Evolutionary conservation across 2,329 filamentous ascomycete species (phyloP).

Genomic region (Diaporthe velutina): DNA sequence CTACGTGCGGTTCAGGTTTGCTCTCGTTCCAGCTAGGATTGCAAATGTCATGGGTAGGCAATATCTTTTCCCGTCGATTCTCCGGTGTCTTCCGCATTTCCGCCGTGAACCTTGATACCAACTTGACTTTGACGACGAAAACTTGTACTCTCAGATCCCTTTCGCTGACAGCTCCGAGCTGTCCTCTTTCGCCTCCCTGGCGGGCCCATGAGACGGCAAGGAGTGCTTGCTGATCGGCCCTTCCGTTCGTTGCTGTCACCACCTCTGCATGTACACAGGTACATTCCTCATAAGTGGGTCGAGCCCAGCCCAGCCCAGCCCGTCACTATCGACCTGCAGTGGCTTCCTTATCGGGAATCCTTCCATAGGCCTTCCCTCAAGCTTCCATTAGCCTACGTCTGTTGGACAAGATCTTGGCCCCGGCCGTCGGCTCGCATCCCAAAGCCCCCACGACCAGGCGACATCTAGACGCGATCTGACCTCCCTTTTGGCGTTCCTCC

Average conservation of each 20-base stretch:
- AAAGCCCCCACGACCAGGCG: background rate
- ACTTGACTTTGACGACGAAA: background rate
- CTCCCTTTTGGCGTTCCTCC: slow-evolving; percentile 22
- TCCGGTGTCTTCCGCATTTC: slow-evolving; percentile 28
- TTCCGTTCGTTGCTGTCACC: slow-evolving; percentile 8
- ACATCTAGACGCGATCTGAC: slow-evolving; percentile 19
- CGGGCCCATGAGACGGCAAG: slow-evolving; percentile 11
- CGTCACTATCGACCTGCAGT: slow-evolving; percentile 10
- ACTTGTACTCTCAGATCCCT: background rate
- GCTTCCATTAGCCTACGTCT: slow-evolving; percentile 26
- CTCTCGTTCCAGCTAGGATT: background rate
- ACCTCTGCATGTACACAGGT: slow-evolving; percentile 20
- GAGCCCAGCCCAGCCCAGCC: slow-evolving; percentile 19
- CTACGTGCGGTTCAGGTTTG: background rate
- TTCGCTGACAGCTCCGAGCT: background rate
- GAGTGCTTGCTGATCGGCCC: slow-evolving; percentile 27
- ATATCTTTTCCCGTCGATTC: slow-evolving; percentile 18
- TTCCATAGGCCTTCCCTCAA: slow-evolving; percentile 36
- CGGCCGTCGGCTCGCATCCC: slow-evolving; percentile 1
- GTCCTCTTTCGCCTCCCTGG: background rate
- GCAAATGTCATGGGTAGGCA: slow-evolving; percentile 13
- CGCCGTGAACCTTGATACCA: slow-evolving; percentile 15
- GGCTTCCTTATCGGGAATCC: slow-evolving; percentile 14
- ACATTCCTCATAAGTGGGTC: background rate
- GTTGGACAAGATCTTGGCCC: slow-evolving; percentile 15